A percentile compares a stretch with the other conserved stretches of the same genome.
These are phyloP conservation scores for Solanum gracilifrons DNA, from an alignment of 257 asterid genomes.

Conservation along the genomic window DNA sequence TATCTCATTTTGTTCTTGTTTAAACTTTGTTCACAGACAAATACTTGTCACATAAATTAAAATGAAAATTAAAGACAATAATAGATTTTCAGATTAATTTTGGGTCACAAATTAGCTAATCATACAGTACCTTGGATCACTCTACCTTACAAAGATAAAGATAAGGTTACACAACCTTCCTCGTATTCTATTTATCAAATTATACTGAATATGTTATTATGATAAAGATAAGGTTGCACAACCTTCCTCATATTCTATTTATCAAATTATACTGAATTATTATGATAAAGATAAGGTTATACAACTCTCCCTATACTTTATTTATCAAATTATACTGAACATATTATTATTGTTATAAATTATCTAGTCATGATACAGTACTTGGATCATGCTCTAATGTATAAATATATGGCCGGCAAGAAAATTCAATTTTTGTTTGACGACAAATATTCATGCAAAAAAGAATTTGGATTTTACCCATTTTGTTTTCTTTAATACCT, in stretches of 20 bases:
- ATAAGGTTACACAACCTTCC: not conserved
- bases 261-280: no score
- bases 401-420: not conserved
- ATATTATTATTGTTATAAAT: not conserved
- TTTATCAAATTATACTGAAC: not conserved
- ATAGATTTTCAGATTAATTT: not conserved
- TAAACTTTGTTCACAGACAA: not conserved
- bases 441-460: not conserved
- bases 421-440: not conserved
- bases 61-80: not conserved
- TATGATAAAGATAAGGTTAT: not conserved
- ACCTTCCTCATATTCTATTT: accelerated
- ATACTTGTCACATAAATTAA: not conserved
- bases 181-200: not conserved
- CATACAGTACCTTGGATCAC: not conserved
- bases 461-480: not conserved
- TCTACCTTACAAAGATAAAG: not conserved
- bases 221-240: not conserved
- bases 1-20: not conserved
- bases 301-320: accelerated
- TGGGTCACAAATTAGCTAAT: not conserved
- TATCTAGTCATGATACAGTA: not conserved
- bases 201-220: not conserved
- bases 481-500: not conserved
- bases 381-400: not conserved